Percentiles rank a stretch among this genome's conserved stretches.
These are phyloP conservation scores for Globisporangium yorkense DNA, from an alignment of 352 stramenopile genomes.

Conservation along the genomic window DNA sequence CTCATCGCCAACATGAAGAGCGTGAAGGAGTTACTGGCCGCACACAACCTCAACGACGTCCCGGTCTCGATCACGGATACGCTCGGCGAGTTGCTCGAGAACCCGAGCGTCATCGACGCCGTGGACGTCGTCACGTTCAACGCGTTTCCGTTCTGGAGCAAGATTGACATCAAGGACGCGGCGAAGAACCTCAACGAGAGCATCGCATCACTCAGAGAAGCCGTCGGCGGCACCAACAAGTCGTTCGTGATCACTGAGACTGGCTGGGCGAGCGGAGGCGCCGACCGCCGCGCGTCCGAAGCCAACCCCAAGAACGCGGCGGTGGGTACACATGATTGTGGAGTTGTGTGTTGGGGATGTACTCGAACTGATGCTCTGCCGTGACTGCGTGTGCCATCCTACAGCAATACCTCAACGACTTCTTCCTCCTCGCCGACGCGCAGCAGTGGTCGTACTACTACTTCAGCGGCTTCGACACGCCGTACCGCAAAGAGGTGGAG, in stretches of 20 bases:
- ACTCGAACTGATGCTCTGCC: not conserved
- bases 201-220: slow-evolving; percentile 27
- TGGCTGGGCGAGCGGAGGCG: slow-evolving; percentile 47
- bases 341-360: not conserved
- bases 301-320: slow-evolving; percentile 31
- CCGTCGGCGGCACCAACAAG: slow-evolving; percentile 28
- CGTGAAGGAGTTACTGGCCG: slow-evolving; percentile 39
- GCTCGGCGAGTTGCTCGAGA: slow-evolving; percentile 35
- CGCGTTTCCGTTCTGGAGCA: slow-evolving; percentile 69
- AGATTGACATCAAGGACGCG: slow-evolving; percentile 25
- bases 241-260: slow-evolving; percentile 64
- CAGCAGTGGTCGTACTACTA: slow-evolving; percentile 28
- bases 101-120: slow-evolving; percentile 49
- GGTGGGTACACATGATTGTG: not conserved
- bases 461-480: slow-evolving; percentile 26
- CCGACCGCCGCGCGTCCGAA: slow-evolving; percentile 19
- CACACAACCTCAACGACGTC: slow-evolving; percentile 21
- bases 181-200: slow-evolving; percentile 40
- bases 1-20: slow-evolving; percentile 50
- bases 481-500: slow-evolving; percentile 16
- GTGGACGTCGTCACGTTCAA: slow-evolving; percentile 63
- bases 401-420: slow-evolving; percentile 54
- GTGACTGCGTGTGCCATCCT: not conserved
- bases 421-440: slow-evolving; percentile 42
- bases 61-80: slow-evolving; percentile 69